Percentiles rank a stretch among this genome's conserved stretches.
phyloP scores from a whole-genome alignment of 129 eudicot genomes.

The Deinandra increscens region DNA sequence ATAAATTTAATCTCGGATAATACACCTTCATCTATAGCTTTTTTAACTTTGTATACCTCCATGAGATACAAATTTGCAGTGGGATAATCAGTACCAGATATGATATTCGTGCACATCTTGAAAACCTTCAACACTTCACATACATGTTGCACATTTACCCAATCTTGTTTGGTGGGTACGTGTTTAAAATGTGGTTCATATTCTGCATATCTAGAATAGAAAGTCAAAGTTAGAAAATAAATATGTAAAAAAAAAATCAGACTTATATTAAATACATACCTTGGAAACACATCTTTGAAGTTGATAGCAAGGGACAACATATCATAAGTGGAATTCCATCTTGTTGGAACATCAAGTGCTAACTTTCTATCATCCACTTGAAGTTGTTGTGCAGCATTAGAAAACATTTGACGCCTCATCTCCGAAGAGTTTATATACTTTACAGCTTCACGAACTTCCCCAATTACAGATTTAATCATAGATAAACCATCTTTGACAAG shows the following conservation, averaged over 20 bases:
- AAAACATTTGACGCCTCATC: conserved; percentile 1
- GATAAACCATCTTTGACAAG: conserved; percentile 17
- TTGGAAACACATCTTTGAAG: too few relatives aligned
- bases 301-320: too few relatives aligned
- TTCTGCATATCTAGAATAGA: conserved; percentile 4
- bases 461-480: not conserved
- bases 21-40: too few relatives aligned
- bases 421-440: conserved; percentile 8
- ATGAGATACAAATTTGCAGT: too few relatives aligned
- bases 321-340: too few relatives aligned
- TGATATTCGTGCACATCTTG: too few relatives aligned
- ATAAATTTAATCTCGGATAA: too few relatives aligned
- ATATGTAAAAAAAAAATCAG: too few relatives aligned
- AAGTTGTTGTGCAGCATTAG: not conserved
- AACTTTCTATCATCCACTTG: not conserved
- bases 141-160: not conserved
- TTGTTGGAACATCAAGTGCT: not conserved
- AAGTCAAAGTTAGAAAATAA: too few relatives aligned
- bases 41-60: too few relatives aligned
- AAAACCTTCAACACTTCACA: conserved; percentile 10
- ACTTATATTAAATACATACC: too few relatives aligned
- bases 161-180: not conserved
- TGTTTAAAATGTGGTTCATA: not conserved
- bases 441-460: conserved; percentile 10
- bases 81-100: too few relatives aligned